Conservation (phyloP, 2,329 filamentous ascomycete species). For the Calonectria hongkongensis region DNA sequence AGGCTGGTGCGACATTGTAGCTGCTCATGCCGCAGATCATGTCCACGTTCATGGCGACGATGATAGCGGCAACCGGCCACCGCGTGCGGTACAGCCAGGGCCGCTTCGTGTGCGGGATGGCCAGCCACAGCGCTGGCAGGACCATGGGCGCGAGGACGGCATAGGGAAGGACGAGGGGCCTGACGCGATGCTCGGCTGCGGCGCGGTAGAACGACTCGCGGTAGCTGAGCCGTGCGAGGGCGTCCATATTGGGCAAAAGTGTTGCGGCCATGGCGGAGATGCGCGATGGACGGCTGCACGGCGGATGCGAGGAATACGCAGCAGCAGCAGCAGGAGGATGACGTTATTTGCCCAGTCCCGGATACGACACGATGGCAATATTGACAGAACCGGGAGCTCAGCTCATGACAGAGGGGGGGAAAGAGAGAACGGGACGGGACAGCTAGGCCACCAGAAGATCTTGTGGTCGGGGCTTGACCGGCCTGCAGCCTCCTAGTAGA, state of each 20-base stretch:
- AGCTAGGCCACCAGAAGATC: not conserved
- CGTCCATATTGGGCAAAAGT: constrained; percentile 48
- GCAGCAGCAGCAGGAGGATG: too few relatives aligned
- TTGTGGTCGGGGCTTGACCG: constrained; percentile 2
- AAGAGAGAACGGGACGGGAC: not conserved
- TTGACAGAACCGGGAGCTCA: not conserved
- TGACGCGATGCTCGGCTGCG: constrained; percentile 62
- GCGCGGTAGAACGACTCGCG: constrained; percentile 60
- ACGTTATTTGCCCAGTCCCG: constrained; percentile 12
- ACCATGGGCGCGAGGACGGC: constrained; percentile 68
- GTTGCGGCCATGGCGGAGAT: constrained; percentile 34
- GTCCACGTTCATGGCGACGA: constrained; percentile 66
- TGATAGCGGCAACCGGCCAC: constrained; percentile 69
- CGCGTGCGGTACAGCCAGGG: constrained; percentile 70
- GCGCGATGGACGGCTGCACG: constrained; percentile 15
- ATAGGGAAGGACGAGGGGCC: constrained; percentile 72
- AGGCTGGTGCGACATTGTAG: constrained; percentile 70
- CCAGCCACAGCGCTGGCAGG: constrained; percentile 73
- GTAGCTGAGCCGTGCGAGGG: constrained; percentile 58
- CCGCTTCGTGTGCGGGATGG: constrained; percentile 71
- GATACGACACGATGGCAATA: constrained; percentile 1
- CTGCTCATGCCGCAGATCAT: constrained; percentile 67
- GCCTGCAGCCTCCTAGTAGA: constrained; percentile 9
- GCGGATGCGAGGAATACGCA: constrained; percentile 22
- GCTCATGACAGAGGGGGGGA: not conserved